These are phyloP conservation scores for Binderoboletus segoi DNA, from an alignment of 1,284 basidiomycete genomes.

Conservation along the genomic window DNA sequence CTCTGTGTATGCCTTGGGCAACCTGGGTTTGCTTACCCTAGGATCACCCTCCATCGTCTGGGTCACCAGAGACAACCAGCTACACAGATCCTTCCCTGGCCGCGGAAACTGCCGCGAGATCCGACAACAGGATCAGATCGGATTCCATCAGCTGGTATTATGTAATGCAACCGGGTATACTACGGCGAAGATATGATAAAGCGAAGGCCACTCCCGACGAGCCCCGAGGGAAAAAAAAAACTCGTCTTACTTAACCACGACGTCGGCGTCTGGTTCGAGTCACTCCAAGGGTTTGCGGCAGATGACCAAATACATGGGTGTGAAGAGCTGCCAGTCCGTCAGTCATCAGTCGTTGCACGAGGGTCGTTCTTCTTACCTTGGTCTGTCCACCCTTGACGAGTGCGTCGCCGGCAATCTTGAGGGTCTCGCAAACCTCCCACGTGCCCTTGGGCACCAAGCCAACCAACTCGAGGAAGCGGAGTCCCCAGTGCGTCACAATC, in stretches of 20 bases:
- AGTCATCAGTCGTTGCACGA: background rate
- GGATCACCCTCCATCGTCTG: conserved; percentile 35
- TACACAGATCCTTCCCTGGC: conserved; percentile 15
- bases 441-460: conserved; percentile 93
- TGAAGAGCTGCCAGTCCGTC: conserved; percentile 60
- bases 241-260: too few species aligned
- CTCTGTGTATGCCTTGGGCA: conserved; percentile 57
- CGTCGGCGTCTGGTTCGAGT: too few species aligned
- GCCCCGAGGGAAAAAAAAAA: too few species aligned
- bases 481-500: conserved; percentile 81
- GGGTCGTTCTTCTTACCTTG: conserved; percentile 60
- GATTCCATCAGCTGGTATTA: conserved; percentile 24
- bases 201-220: too few species aligned
- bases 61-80: conserved; percentile 15
- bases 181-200: background rate
- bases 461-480: conserved; percentile 79
- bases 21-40: conserved; percentile 51
- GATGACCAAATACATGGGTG: conserved; percentile 78
- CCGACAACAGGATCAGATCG: conserved; percentile 14
- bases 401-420: conserved; percentile 82
- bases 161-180: background rate
- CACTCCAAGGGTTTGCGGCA: conserved; percentile 59
- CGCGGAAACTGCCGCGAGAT: conserved; percentile 28
- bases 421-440: conserved; percentile 84
- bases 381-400: conserved; percentile 85